Conservation (phyloP, 225 moss, liverwort and hornwort species). For the Straminergon stramineum region DNA sequence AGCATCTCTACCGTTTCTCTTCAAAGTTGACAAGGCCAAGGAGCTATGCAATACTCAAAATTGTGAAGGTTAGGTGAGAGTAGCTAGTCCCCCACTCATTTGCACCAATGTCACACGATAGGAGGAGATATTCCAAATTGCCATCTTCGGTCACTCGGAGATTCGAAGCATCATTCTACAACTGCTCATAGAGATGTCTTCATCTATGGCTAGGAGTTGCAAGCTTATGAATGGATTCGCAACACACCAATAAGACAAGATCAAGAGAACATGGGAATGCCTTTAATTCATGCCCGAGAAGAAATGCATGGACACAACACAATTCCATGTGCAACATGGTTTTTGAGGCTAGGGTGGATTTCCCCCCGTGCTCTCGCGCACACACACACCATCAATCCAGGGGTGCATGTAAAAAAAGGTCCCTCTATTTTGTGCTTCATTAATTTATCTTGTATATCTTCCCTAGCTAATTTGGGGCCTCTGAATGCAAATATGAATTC, state of each 20-base stretch:
- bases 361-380: too few species aligned
- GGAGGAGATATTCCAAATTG: rapidly evolving
- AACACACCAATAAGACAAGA: rapidly evolving
- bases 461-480: too few species aligned
- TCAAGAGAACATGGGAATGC: background rate
- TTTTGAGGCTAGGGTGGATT: too few species aligned
- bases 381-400: too few species aligned
- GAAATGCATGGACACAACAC: background rate
- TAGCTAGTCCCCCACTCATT: rapidly evolving
- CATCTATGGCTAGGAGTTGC: rapidly evolving
- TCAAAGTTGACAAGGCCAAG: rapidly evolving
- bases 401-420: too few species aligned
- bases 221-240: background rate
- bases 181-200: background rate
- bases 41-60: background rate
- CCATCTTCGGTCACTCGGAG: background rate
- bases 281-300: background rate
- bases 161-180: rapidly evolving
- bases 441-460: too few species aligned
- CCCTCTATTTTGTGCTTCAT: too few species aligned
- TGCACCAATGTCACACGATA: rapidly evolving
- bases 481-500: too few species aligned
- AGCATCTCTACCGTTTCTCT: background rate
- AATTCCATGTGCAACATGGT: background rate
- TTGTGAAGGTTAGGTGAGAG: rapidly evolving